phyloP scores from a whole-genome alignment of 768 basidiomycete species.

The Hygrophorus russula region DNA sequence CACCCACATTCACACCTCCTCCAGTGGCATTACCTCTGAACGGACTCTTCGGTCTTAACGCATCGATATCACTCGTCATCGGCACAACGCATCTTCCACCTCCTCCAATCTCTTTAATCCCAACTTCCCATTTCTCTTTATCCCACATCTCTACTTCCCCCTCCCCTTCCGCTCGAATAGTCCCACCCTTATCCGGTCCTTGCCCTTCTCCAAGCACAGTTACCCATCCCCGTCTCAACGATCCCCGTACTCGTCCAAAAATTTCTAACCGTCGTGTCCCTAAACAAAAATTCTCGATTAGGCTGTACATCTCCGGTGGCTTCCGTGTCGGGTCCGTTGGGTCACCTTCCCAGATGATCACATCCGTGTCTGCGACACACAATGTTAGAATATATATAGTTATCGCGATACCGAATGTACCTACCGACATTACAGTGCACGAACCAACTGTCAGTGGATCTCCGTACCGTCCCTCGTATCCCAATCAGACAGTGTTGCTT shows the following conservation, averaged over 20 bases:
- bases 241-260: slow-evolving; percentile 61
- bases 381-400: neutral
- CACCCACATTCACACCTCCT: slow-evolving; percentile 14
- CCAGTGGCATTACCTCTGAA: slow-evolving; percentile 27
- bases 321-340: slow-evolving; percentile 70
- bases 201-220: slow-evolving; percentile 41
- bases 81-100: slow-evolving; percentile 57
- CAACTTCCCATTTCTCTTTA: slow-evolving; percentile 53
- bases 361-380: slow-evolving; percentile 71
- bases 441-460: slow-evolving; percentile 92
- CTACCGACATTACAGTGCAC: slow-evolving; percentile 95
- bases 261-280: slow-evolving; percentile 86
- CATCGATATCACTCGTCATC: slow-evolving; percentile 70
- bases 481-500: slow-evolving; percentile 98
- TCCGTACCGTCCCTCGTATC: slow-evolving; percentile 90
- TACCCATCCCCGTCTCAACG: slow-evolving; percentile 83
- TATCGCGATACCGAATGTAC: slow-evolving; percentile 15
- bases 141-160: slow-evolving; percentile 42
- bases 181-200: neutral
- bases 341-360: slow-evolving; percentile 95
- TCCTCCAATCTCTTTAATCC: slow-evolving; percentile 42
- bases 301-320: slow-evolving; percentile 91
- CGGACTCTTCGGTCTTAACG: slow-evolving; percentile 79
- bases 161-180: slow-evolving; percentile 18
- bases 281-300: slow-evolving; percentile 97